Conservation (phyloP, 139 green algal species). For the Ettlia oleoabundans region DNA sequence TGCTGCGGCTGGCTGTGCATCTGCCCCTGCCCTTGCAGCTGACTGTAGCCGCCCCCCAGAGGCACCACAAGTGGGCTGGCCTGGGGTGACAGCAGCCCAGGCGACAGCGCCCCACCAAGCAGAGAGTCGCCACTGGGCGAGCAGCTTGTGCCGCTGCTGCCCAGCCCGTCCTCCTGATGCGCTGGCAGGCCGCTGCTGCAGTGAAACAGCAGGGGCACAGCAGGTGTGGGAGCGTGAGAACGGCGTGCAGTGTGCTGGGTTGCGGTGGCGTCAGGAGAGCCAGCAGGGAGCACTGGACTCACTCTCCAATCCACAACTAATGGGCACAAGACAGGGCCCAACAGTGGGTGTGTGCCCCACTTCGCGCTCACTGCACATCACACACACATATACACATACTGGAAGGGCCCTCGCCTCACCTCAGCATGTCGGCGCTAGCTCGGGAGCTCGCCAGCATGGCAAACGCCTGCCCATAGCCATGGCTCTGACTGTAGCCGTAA, state of each 20-base stretch:
- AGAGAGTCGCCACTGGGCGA: not conserved
- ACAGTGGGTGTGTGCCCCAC: too few species aligned
- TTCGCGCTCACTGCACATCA: too few species aligned
- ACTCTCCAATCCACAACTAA: too few species aligned
- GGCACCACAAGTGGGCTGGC: not conserved
- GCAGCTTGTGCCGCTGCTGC: not conserved
- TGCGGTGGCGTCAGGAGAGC: not conserved
- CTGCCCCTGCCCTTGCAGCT: not conserved
- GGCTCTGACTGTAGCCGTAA: not conserved
- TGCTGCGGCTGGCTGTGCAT: too few species aligned
- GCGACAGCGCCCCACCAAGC: conserved; percentile 2
- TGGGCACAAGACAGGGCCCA: too few species aligned
- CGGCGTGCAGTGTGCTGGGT: not conserved
- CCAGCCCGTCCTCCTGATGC: not conserved
- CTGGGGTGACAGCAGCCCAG: conserved; percentile 3
- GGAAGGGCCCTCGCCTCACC: too few species aligned
- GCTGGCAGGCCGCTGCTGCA: not conserved
- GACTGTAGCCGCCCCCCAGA: not conserved
- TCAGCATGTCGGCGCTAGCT: too few species aligned
- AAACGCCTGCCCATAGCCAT: too few species aligned
- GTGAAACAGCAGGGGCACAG: not conserved
- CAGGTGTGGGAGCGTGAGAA: not conserved
- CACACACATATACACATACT: too few species aligned
- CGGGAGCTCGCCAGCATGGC: too few species aligned
- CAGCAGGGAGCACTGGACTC: too few species aligned